phyloP scores from a whole-genome alignment of 2,329 filamentous ascomycete genomes.

The Cercospora canescens region DNA sequence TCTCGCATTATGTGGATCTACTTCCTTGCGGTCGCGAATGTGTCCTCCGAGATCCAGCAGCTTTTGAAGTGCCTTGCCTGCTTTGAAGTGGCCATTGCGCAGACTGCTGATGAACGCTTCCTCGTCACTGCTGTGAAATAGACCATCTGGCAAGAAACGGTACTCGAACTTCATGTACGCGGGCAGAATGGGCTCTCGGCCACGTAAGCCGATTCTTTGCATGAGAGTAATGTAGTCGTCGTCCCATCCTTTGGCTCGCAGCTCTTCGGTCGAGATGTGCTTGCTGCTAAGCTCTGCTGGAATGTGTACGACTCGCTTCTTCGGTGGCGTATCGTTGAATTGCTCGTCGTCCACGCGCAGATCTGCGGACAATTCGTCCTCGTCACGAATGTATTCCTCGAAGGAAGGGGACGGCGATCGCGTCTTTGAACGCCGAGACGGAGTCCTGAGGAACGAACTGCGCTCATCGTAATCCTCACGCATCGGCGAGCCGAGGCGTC shows the following conservation, averaged over 20 bases:
- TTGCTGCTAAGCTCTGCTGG: constrained; percentile 27
- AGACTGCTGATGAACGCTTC: constrained; percentile 49
- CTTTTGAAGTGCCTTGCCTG: constrained; percentile 51
- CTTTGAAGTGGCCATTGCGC: constrained; percentile 48
- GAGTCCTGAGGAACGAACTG: constrained; percentile 10
- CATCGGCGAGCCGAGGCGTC: constrained; percentile 8
- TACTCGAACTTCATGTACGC: constrained; percentile 56
- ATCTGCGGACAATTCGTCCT: constrained; percentile 33
- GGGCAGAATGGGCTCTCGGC: constrained; percentile 58
- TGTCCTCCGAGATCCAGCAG: constrained; percentile 54
- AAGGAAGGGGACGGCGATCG: constrained; percentile 13
- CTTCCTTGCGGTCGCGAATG: constrained; percentile 51
- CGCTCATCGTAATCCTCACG: constrained; percentile 10
- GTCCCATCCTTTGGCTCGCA: constrained; percentile 45
- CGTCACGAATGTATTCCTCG: constrained; percentile 17
- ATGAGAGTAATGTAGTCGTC: constrained; percentile 55
- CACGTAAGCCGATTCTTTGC: constrained; percentile 55
- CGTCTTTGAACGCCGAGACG: constrained; percentile 4
- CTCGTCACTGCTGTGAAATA: constrained; percentile 49
- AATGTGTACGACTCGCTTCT: constrained; percentile 22
- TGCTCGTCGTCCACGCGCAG: constrained; percentile 35
- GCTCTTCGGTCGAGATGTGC: constrained; percentile 26
- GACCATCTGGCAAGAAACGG: constrained; percentile 51
- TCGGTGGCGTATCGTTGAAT: constrained; percentile 19
- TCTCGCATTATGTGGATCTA: constrained; percentile 32